Evolutionary conservation across 208 protist genomes (phyloP).

Genomic region (Leishmania tropica): DNA sequence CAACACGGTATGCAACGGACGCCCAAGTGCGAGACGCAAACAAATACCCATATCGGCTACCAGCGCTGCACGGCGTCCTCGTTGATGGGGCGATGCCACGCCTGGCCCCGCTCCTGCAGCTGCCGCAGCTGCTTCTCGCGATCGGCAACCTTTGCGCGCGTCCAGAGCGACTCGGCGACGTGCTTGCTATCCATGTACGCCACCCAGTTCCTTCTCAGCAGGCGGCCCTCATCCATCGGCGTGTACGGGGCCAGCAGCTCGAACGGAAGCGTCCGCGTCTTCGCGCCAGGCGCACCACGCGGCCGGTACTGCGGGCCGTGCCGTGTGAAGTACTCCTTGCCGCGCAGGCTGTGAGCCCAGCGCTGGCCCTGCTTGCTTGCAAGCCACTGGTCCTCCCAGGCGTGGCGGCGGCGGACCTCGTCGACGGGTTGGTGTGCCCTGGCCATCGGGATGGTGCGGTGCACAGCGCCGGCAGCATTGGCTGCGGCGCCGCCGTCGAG

Average conservation of each 20-base stretch:
- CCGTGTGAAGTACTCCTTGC: conserved; percentile 84
- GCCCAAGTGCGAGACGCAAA: not conserved
- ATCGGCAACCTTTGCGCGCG: conserved; percentile 76
- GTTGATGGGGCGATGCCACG: conserved; percentile 89
- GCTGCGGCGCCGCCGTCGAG: conserved; percentile 2
- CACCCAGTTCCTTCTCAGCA: conserved; percentile 89
- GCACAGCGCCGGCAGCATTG: conserved; percentile 9
- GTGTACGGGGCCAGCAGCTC: conserved; percentile 88
- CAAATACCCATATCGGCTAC: conserved; percentile 28
- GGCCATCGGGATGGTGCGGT: conserved; percentile 87
- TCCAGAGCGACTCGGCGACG: conserved; percentile 91
- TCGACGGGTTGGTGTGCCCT: conserved; percentile 74
- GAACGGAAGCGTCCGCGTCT: conserved; percentile 65
- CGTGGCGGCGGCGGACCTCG: conserved; percentile 64
- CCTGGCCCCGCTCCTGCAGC: conserved; percentile 83
- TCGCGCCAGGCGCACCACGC: conserved; percentile 83
- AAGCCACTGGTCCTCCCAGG: conserved; percentile 79
- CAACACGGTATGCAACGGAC: not conserved
- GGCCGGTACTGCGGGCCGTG: conserved; percentile 73
- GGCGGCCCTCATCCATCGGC: conserved; percentile 86
- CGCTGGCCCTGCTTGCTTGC: conserved; percentile 51
- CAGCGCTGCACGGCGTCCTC: conserved; percentile 59
- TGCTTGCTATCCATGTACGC: conserved; percentile 93
- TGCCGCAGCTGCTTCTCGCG: conserved; percentile 73
- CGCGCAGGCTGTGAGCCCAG: conserved; percentile 75